These are phyloP conservation scores for Globisporangium middletonii DNA, from an alignment of 352 stramenopile genomes.

Conservation along the genomic window DNA sequence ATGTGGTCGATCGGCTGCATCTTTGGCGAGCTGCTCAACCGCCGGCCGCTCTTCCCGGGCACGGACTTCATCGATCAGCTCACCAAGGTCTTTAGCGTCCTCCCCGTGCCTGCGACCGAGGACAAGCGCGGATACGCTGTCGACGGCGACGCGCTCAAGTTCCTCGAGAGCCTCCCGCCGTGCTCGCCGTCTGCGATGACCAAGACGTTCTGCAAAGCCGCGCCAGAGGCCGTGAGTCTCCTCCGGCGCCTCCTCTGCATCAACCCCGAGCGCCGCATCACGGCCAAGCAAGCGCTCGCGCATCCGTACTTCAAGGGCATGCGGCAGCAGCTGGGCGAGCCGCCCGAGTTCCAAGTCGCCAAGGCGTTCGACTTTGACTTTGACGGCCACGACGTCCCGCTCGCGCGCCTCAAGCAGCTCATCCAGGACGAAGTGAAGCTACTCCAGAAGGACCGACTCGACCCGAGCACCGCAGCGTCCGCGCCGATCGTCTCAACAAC, in stretches of 20 bases:
- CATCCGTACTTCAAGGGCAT: constrained; percentile 90
- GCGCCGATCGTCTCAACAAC: constrained; percentile 8
- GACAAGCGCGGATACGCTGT: constrained; percentile 76
- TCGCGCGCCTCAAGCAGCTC: constrained; percentile 52
- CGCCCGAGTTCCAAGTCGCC: constrained; percentile 55
- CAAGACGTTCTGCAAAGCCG: constrained; percentile 65
- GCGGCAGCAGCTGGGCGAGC: constrained; percentile 58
- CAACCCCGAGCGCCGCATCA: constrained; percentile 88
- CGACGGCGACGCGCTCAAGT: constrained; percentile 70
- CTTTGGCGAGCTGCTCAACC: constrained; percentile 88
- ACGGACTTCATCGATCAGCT: constrained; percentile 81
- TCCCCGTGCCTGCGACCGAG: constrained; percentile 48
- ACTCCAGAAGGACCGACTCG: constrained; percentile 42
- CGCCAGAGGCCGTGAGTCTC: constrained; percentile 60
- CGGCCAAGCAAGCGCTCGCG: constrained; percentile 82
- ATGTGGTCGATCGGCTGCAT: constrained; percentile 92
- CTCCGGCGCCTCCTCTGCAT: constrained; percentile 75
- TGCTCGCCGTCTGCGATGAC: constrained; percentile 62
- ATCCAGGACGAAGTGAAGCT: constrained; percentile 78
- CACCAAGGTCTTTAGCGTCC: constrained; percentile 62
- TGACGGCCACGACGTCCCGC: constrained; percentile 62
- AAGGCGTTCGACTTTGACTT: constrained; percentile 82
- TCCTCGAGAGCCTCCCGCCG: constrained; percentile 64
- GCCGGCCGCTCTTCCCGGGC: constrained; percentile 68
- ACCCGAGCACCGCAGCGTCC: neutral